These are phyloP conservation scores for Mycena haematopus DNA, from an alignment of 768 basidiomycete genomes.

Conservation along the genomic window DNA sequence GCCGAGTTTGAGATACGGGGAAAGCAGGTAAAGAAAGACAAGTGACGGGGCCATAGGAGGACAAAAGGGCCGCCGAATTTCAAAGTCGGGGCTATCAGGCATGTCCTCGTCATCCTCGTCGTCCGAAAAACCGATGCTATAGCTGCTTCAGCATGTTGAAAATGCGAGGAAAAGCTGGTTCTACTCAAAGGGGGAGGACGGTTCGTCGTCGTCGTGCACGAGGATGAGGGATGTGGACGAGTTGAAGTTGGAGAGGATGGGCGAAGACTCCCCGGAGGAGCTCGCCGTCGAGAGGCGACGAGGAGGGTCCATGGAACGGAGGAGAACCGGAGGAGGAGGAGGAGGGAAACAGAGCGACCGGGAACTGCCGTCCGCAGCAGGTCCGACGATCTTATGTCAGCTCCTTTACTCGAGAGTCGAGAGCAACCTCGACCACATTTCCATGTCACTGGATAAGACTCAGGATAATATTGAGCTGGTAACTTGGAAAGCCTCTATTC, in stretches of 20 bases:
- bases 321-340: not conserved
- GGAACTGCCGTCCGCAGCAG: not conserved
- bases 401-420: too few species aligned
- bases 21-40: conserved; percentile 73
- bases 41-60: conserved; percentile 63
- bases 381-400: too few species aligned
- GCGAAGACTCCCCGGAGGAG: conserved; percentile 32
- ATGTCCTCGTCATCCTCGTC: conserved; percentile 56
- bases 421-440: too few species aligned
- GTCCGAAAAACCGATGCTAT: too few species aligned
- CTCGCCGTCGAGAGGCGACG: conserved; percentile 28
- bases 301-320: conserved; percentile 16
- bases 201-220: conserved; percentile 60
- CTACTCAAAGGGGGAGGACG: conserved; percentile 41
- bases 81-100: conserved; percentile 51
- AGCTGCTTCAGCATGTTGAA: too few species aligned
- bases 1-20: conserved; percentile 74
- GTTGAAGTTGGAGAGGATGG: conserved; percentile 38
- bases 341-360: not conserved
- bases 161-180: too few species aligned
- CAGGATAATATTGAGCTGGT: too few species aligned
- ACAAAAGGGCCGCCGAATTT: conserved; percentile 47
- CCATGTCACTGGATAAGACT: too few species aligned
- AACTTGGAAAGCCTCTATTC: too few species aligned
- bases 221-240: conserved; percentile 67